phyloP scores from a whole-genome alignment of 352 stramenopile genomes.

The Pythium apleroticum region DNA sequence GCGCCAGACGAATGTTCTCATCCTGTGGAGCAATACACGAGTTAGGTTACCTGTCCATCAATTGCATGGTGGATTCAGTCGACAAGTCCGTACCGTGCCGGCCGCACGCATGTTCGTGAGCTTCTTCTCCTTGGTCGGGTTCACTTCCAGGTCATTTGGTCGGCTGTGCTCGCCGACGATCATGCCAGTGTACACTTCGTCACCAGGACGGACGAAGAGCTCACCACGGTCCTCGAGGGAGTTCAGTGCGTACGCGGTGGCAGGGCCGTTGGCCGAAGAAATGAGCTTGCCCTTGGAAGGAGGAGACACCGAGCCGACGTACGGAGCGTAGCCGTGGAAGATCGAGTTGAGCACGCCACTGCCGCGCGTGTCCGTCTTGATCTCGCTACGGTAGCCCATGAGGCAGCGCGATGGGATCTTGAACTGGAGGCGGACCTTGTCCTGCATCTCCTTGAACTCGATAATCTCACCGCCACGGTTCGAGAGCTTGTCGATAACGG shows the following conservation, averaged over 20 bases:
- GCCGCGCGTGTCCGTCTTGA: conserved; percentile 94
- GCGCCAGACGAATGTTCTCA: conserved; percentile 94
- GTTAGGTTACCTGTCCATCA: neutral
- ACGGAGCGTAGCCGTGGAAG: conserved; percentile 95
- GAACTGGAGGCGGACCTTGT: conserved; percentile 95
- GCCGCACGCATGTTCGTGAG: conserved; percentile 96
- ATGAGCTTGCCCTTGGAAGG: conserved; percentile 87
- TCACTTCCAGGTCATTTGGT: conserved; percentile 96
- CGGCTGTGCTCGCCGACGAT: conserved; percentile 97
- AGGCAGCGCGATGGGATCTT: conserved; percentile 95
- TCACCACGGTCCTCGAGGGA: conserved; percentile 92
- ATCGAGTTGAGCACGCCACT: conserved; percentile 97
- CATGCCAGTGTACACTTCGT: conserved; percentile 97
- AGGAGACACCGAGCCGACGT: conserved; percentile 61
- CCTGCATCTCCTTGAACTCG: conserved; percentile 91
- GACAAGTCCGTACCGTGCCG: conserved; percentile 50
- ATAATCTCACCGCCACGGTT: conserved; percentile 92
- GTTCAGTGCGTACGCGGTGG: conserved; percentile 92
- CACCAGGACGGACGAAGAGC: conserved; percentile 95
- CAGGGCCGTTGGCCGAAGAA: conserved; percentile 63
- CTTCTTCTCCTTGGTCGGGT: conserved; percentile 97
- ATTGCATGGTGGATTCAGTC: neutral
- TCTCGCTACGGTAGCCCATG: conserved; percentile 95
- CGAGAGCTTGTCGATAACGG: conserved; percentile 97
- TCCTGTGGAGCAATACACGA: conserved; percentile 47